Conservation (phyloP, 345 rosid genomes). For the Bruguiera parviflora region DNA sequence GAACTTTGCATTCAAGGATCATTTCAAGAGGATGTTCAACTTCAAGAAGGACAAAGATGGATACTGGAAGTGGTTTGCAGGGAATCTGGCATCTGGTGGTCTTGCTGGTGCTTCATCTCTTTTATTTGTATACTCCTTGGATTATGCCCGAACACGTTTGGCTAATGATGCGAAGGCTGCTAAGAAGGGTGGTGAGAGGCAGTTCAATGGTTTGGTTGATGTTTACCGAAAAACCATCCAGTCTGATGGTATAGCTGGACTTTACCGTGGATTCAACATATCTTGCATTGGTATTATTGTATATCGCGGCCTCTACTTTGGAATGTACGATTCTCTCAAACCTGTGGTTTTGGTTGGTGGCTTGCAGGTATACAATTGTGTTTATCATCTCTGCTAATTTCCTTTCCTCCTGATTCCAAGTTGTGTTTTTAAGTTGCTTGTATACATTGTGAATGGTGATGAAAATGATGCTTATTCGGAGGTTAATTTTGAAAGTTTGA, state of each 20-base stretch:
- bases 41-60: conserved; percentile 87
- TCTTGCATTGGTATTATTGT: conserved; percentile 80
- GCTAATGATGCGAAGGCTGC: conserved; percentile 90
- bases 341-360: conserved; percentile 63
- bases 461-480: too few relatives aligned
- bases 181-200: conserved; percentile 85
- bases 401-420: not conserved
- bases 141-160: conserved; percentile 84
- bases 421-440: too few relatives aligned
- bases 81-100: conserved; percentile 86
- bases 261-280: conserved; percentile 87
- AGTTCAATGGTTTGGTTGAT: conserved; percentile 72
- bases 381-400: not conserved
- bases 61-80: conserved; percentile 95
- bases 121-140: conserved; percentile 79
- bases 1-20: conserved; percentile 92
- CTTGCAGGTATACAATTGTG: conserved; percentile 40
- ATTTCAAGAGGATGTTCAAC: conserved; percentile 83
- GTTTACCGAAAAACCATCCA: conserved; percentile 75
- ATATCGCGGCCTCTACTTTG: conserved; percentile 86
- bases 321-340: conserved; percentile 83
- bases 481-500: too few relatives aligned
- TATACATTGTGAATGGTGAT: too few relatives aligned
- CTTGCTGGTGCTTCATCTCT: conserved; percentile 91
- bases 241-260: conserved; percentile 75